phyloP scores from a whole-genome alignment of 768 basidiomycete species.

The Boletus subcaerulescens region DNA sequence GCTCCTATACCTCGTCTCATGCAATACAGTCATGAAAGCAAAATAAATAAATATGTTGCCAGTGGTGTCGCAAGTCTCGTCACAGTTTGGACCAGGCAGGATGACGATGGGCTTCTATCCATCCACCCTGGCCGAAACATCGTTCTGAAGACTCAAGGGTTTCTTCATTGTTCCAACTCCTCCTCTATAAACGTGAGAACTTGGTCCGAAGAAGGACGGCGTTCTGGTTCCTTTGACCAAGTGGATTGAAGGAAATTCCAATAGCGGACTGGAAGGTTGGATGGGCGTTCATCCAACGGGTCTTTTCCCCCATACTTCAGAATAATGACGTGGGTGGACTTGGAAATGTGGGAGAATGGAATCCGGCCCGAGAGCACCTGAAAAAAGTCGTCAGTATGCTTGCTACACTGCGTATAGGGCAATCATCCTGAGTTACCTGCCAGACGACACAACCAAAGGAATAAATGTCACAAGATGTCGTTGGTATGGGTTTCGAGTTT shows the following conservation, averaged over 20 bases:
- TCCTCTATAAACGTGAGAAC: constrained; percentile 1
- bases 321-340: constrained; percentile 11
- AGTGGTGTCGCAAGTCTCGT: too few relatives aligned
- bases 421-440: constrained; percentile 3
- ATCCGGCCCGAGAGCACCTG: constrained; percentile 12
- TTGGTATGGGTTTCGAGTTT: constrained; percentile 1
- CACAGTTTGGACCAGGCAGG: too few relatives aligned
- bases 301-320: constrained; percentile 16
- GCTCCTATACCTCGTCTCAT: too few relatives aligned
- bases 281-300: constrained; percentile 13
- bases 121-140: too few relatives aligned
- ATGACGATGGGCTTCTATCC: too few relatives aligned
- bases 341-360: constrained; percentile 7
- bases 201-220: constrained; percentile 8
- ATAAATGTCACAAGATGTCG: constrained; percentile 6
- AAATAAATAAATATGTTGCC: too few relatives aligned
- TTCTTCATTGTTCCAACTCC: neutral
- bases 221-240: constrained; percentile 8
- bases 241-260: constrained; percentile 13
- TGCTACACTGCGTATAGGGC: too few relatives aligned
- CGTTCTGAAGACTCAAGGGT: neutral
- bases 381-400: neutral
- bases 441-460: constrained; percentile 10
- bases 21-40: too few relatives aligned
- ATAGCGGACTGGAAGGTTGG: neutral